phyloP scores from a whole-genome alignment of 2,329 filamentous ascomycete species.

The Alternaria triticimaculans region DNA sequence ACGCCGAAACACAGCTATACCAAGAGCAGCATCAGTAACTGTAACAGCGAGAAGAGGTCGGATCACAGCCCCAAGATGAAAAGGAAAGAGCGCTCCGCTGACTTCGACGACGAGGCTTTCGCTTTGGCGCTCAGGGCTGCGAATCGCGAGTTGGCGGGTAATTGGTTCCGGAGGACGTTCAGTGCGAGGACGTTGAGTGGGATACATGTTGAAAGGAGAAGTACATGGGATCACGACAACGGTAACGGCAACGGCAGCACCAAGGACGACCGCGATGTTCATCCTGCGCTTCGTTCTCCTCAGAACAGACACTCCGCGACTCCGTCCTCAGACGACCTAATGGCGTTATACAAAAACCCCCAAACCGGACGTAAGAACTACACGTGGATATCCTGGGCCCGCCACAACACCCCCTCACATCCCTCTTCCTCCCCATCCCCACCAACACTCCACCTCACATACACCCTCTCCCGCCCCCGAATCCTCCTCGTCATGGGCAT shows the following conservation, averaged over 20 bases:
- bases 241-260: conserved; percentile 18
- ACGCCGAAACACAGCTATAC: neutral
- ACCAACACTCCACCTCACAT: neutral
- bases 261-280: neutral
- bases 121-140: conserved; percentile 22
- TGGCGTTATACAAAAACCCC: neutral
- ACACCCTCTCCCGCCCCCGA: conserved; percentile 19
- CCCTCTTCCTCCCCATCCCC: neutral
- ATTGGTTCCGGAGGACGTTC: conserved; percentile 26
- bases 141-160: conserved; percentile 28
- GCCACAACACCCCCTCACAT: neutral
- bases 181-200: conserved; percentile 27
- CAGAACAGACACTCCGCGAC: neutral
- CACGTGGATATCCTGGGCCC: neutral
- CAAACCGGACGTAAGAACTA: neutral
- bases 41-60: neutral
- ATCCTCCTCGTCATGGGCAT: conserved; percentile 21
- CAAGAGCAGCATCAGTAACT: neutral
- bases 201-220: conserved; percentile 26
- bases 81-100: neutral
- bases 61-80: neutral
- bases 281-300: accelerated
- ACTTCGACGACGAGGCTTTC: conserved; percentile 40
- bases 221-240: conserved; percentile 5
- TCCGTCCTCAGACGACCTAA: neutral